phyloP scores from a whole-genome alignment of 495 filamentous ascomycete genomes.

The Penicillium atrosanguineum region DNA sequence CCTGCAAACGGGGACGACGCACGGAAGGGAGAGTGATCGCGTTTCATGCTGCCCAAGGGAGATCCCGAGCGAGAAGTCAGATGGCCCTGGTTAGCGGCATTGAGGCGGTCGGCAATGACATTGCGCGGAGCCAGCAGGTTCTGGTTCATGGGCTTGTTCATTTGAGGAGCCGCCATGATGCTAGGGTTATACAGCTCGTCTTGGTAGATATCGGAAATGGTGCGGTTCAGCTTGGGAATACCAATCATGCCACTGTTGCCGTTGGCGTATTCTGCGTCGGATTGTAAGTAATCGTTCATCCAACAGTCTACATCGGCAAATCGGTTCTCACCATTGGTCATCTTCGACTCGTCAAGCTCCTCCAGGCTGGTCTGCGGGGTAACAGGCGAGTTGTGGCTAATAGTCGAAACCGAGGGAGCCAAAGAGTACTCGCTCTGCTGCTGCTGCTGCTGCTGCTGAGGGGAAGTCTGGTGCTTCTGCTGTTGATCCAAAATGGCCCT shows the following conservation, averaged over 20 bases:
- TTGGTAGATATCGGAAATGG: constrained; percentile 78
- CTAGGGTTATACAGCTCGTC: constrained; percentile 82
- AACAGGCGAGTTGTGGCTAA: constrained; percentile 55
- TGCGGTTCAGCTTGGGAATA: constrained; percentile 79
- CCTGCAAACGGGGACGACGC: constrained; percentile 65
- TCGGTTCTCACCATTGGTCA: constrained; percentile 51
- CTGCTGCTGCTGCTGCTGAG: constrained; percentile 31
- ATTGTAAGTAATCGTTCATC: constrained; percentile 62
- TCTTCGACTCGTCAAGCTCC: constrained; percentile 50
- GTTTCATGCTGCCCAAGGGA: constrained; percentile 50
- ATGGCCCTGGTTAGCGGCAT: constrained; percentile 74
- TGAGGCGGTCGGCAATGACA: constrained; percentile 69
- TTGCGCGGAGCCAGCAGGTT: constrained; percentile 54
- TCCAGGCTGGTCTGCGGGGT: constrained; percentile 55
- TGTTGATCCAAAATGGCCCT: constrained; percentile 54
- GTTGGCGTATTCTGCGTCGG: constrained; percentile 45
- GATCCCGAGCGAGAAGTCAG: constrained; percentile 59
- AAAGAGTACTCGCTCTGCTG: constrained; percentile 45
- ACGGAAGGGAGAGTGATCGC: constrained; percentile 82
- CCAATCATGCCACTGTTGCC: constrained; percentile 35
- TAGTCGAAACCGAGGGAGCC: constrained; percentile 54
- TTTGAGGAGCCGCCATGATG: constrained; percentile 51
- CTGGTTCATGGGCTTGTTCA: constrained; percentile 40
- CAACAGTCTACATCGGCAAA: constrained; percentile 46
- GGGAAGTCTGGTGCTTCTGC: constrained; percentile 28